Evolutionary conservation across 1,139 yeast genomes (phyloP), one percentile per base, ranked within the genome.

Genomic region (Nadsonia starkeyi-henricii): DNA sequence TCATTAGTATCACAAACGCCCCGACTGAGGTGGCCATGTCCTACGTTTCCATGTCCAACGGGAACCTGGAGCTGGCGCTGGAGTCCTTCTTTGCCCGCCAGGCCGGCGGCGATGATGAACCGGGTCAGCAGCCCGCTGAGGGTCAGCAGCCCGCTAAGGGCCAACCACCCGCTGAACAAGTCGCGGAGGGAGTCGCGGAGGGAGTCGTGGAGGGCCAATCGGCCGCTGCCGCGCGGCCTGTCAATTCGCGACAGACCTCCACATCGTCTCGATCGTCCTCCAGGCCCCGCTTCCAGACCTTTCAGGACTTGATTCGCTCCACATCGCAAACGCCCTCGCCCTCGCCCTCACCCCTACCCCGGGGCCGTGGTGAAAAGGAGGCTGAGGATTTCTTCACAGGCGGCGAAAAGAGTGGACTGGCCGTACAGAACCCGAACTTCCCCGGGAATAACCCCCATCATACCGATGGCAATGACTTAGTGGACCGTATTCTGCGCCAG

Each of bases 361-460:
- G 18, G 73, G 69, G 26, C 12, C 17, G 39, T 15, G 79, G 73
- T 21, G 81, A 75, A 42, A 85, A 80, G 48, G 78, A 79, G 47
- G 77, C 80, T 18, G 78, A 81, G 55, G 80, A 86, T 55, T 78
- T 85, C 63, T 94, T 91, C 58, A 91, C 97, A 2, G 96, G 96
- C 20, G 98, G 96, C 49, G 96, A 89, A 62, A 89, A 89, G 59
- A 85, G 96, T 1, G 97, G 84, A 1, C 71, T 91, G 55, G 95
- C 91, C 56, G 96, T 91, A 13, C 95, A 93, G 61, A 89, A 89
- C 61, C 97, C 97, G 9, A 78, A 80, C 58, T 70, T 61, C 23
- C 62, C 67, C n/a, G 66, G 71, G 17, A 60, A 69, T 36, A 60
- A 61, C 18, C 51, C 54, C 19, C 26, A 43, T n/a, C 39, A 48